Conservation (phyloP, 495 filamentous ascomycete genomes). For the Talaromyces ruber region DNA sequence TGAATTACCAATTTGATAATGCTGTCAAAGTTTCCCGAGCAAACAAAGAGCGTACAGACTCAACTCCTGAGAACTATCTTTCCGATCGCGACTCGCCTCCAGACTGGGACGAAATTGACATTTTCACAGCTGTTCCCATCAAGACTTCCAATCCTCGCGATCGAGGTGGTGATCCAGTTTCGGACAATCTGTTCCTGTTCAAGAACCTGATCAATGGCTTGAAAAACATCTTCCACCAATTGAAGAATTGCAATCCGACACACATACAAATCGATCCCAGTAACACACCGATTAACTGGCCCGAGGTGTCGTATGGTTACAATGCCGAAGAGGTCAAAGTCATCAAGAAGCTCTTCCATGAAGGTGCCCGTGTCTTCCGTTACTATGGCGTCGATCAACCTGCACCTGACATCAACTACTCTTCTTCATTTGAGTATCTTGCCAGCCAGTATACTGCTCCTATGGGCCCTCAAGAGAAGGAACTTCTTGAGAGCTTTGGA, state of each 20-base stretch:
- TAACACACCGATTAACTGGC: conserved; percentile 83
- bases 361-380: conserved; percentile 89
- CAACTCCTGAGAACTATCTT: conserved; percentile 66
- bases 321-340: conserved; percentile 95
- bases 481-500: conserved; percentile 93
- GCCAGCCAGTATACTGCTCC: conserved; percentile 88
- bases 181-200: conserved; percentile 97
- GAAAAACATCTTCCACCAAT: conserved; percentile 92
- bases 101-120: conserved; percentile 97
- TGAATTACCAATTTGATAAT: conserved; percentile 94
- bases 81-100: conserved; percentile 72
- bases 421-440: conserved; percentile 79
- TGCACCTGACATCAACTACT: conserved; percentile 61
- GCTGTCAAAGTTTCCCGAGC: conserved; percentile 82
- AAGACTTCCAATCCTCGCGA: conserved; percentile 91
- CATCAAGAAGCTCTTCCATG: conserved; percentile 93
- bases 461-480: conserved; percentile 92
- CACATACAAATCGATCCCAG: conserved; percentile 56
- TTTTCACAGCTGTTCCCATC: conserved; percentile 92
- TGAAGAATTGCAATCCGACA: conserved; percentile 81
- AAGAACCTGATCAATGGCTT: conserved; percentile 96
- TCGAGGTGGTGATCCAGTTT: conserved; percentile 82
- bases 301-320: conserved; percentile 92
- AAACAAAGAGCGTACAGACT: conserved; percentile 58
- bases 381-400: conserved; percentile 90